Evolutionary conservation across 2,329 filamentous ascomycete genomes (phyloP), one percentile per base, ranked within the genome.

Genomic region (Fusarium annulatum): DNA sequence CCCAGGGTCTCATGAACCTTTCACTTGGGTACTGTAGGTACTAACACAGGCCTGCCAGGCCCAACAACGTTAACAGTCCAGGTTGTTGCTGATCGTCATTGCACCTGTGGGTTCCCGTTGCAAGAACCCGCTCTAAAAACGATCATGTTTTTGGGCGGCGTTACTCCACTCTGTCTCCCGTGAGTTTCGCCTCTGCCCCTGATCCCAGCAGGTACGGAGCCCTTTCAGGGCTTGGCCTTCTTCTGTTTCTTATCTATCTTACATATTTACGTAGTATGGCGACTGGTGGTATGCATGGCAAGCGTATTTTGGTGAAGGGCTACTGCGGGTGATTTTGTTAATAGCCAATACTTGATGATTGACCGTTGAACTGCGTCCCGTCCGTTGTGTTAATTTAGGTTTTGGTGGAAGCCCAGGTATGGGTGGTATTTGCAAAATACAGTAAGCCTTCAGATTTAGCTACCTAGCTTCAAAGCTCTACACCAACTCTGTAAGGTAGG

Each of bases 171-270:
- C 48, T 56, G 61, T 46, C 63, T 70, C 52, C 36, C 59, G 48
- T 41, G 49, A 64, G 63, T 71, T 71, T 74, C 71, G 67, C 52
- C 59, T 72, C 59, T 73, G 67, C 60, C 71, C 71, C 60, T 74
- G 71, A 74, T 57, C 71, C 71, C 52, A 45, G 71, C 30, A 59
- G 28, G 28, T 33, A 49, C 58, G 52, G 59, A 41, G 58, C 43
- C 41, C 49, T 61, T 53, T 58, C 63, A 64, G 56, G 65, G 58
- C 52, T 61, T 57, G 65, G 65, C 38, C 45, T 69, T 41, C 49
- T 70, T 65, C 45, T 53, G 63, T 70, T 61, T 51, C 68, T 63
- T 67, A 67, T 67, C 64, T 64, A 69, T 42, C 51, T 69, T 34
- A 62, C 48, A 58, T 57, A 39, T 62, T 26, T 34, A 57, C 36